Evolutionary conservation across 306 rosid genomes (phyloP), one percentile per base, ranked within the genome.

Genomic region (Prunus kanzakura): DNA sequence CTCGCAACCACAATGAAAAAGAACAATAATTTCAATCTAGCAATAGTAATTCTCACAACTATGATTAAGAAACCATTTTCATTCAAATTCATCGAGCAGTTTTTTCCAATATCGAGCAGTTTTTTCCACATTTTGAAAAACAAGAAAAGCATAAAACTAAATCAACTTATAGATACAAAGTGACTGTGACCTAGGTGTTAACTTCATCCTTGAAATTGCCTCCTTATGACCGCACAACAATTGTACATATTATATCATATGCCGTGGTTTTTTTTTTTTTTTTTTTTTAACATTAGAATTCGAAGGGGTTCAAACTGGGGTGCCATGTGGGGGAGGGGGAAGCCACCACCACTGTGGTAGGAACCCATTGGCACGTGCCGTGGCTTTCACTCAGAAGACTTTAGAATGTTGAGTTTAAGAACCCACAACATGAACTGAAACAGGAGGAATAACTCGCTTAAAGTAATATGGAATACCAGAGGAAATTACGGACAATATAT

Each of bases 361-460:
- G 38, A 32, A 32, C 38, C 38, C 38, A 32, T 32, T 32, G 41
- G 41, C 8, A 5, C 3, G n/a, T 22, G 38, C 25, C 4, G 8
- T 71, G 50, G 43, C 16, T 50, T 72, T 57, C 67, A 18, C 67
- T 13, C 38, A 13, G 30, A 45, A 15, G 25, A 58, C 76, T 15
- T 58, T 60, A 58, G 27, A 27, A 58, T 20, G 76, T 72, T 23
- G 14, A 56, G 15, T 35, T 72, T 15, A 56, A 72, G 67, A 57
- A 4, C 43, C 25, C 43, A 4, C 27, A 20, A 57, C 52, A 38
- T 41, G 16, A 73, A 22, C 50, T 51, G 25, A 51, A 70, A 16
- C 47, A 29, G 32, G n/a, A 23, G 16, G 18, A 58, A 16, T 23
- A 5, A 72, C 3, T 12, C 14, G 16, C 20, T n/a, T 25, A 8